Conservation (phyloP, 306 rosid genomes). For the Bauhinia variegata region DNA sequence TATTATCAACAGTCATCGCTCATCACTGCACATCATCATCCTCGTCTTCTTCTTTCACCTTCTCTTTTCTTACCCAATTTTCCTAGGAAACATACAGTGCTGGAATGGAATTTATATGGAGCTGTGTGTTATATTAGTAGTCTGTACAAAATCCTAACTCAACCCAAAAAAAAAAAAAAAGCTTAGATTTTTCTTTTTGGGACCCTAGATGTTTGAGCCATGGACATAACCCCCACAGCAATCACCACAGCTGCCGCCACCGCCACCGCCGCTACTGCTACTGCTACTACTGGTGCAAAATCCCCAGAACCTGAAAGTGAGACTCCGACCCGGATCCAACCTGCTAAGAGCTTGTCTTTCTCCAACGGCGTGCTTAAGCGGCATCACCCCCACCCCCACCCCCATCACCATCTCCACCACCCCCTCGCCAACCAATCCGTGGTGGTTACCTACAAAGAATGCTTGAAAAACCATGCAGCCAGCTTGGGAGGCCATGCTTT, state of each 20-base stretch:
- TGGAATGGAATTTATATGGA: too few relatives aligned
- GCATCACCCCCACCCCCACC: conserved; percentile 45
- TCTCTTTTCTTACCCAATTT: background rate
- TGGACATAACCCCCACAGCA: conserved; percentile 61
- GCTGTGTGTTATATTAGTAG: conserved; percentile 26
- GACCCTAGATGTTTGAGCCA: conserved; percentile 55
- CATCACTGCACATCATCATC: conserved; percentile 51
- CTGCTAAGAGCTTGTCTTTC: conserved; percentile 57
- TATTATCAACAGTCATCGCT: conserved; percentile 77
- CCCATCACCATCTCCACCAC: conserved; percentile 31
- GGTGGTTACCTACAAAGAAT: conserved; percentile 69
- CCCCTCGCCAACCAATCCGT: background rate
- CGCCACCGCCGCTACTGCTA: conserved; percentile 16
- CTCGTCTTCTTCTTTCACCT: background rate
- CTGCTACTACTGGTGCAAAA: conserved; percentile 41
- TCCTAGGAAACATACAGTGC: background rate
- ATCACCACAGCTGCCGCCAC: conserved; percentile 37
- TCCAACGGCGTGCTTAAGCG: conserved; percentile 91
- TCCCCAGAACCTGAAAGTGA: conserved; percentile 74
- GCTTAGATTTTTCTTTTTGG: conserved; percentile 19
- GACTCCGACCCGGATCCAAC: conserved; percentile 64
- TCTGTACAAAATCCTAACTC: conserved; percentile 44
- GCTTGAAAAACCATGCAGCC: conserved; percentile 92
- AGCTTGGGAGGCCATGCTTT: conserved; percentile 80
- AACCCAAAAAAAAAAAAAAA: too few relatives aligned